Conservation (phyloP, 1,139 yeast species). For the Yamadazyma siamensis region DNA sequence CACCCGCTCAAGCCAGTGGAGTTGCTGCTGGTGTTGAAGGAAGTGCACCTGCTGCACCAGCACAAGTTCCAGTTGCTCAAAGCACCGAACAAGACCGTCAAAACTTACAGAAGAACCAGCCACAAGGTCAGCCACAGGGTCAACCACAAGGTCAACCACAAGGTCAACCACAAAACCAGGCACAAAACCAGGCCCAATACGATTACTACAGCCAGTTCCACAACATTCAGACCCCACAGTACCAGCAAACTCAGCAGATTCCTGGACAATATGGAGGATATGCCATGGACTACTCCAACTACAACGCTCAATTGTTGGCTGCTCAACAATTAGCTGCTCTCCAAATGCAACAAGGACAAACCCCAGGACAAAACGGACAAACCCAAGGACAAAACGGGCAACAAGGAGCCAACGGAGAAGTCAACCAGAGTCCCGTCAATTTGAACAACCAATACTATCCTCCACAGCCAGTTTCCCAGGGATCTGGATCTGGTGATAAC, state of each 20-base stretch:
- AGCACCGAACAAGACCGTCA: constrained; percentile 4
- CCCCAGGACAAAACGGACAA: constrained; percentile 9
- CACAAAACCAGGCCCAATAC: constrained; percentile 21
- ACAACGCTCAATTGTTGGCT: constrained; percentile 36
- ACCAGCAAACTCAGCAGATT: constrained; percentile 38
- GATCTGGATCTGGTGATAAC: constrained; percentile 7
- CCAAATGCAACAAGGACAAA: constrained; percentile 19
- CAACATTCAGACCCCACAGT: constrained; percentile 21
- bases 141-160: constrained; percentile 9
- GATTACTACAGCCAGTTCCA: constrained; percentile 22
- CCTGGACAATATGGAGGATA: constrained; percentile 44
- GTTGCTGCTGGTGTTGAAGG: constrained; percentile 11
- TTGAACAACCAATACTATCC: constrained; percentile 9
- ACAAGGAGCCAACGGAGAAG: constrained; percentile 5
- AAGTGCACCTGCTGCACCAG: constrained; percentile 11
- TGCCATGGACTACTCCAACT: constrained; percentile 45
- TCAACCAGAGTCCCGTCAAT: constrained; percentile 11
- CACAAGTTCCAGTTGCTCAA: constrained; percentile 10
- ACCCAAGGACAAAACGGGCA: constrained; percentile 8
- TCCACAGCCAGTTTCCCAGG: constrained; percentile 6
- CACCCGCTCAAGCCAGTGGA: constrained; percentile 13
- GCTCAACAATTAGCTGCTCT: constrained; percentile 29
- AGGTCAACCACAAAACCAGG: constrained; percentile 10
- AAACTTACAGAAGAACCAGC: constrained; percentile 13
- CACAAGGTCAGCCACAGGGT: constrained; percentile 15